phyloP scores from a whole-genome alignment of 176 grass and related monocot genomes.

The Aegilops umbellulata region DNA sequence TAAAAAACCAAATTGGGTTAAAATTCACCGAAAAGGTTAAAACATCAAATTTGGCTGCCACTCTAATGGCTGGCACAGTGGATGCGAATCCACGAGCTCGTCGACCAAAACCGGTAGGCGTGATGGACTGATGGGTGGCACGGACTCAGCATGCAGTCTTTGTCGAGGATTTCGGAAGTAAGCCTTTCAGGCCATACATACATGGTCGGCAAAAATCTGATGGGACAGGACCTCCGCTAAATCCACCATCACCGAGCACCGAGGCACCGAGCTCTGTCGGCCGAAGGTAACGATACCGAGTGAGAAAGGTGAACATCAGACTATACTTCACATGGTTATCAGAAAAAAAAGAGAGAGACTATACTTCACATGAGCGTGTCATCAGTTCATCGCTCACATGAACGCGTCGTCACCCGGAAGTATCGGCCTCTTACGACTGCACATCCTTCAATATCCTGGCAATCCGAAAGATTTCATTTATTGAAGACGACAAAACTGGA shows the following conservation, averaged over 20 bases:
- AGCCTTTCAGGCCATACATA: not conserved
- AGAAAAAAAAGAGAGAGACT: not conserved
- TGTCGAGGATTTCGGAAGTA: too few species aligned
- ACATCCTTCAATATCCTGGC: not conserved
- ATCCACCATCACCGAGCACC: too few species aligned
- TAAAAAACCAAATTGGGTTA: too few species aligned
- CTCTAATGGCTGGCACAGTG: too few species aligned
- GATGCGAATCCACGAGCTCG: too few species aligned
- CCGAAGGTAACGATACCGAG: not conserved
- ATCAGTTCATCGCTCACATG: too few species aligned
- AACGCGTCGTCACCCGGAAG: not conserved
- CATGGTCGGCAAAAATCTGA: not conserved
- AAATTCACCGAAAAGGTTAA: too few species aligned
- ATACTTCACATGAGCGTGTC: not conserved
- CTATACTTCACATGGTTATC: not conserved
- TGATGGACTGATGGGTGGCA: too few species aligned
- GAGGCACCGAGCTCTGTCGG: not conserved
- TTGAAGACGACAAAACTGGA: not conserved
- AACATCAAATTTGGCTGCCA: too few species aligned
- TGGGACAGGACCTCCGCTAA: not conserved
- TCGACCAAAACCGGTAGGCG: too few species aligned
- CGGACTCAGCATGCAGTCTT: too few species aligned
- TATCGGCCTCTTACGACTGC: not conserved
- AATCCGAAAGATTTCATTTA: not conserved
- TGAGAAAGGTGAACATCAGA: not conserved